Evolutionary conservation across 2,329 filamentous ascomycete genomes (phyloP), one percentile per base, ranked within the genome.

Genomic region (Phialophora verrucosa): DNA sequence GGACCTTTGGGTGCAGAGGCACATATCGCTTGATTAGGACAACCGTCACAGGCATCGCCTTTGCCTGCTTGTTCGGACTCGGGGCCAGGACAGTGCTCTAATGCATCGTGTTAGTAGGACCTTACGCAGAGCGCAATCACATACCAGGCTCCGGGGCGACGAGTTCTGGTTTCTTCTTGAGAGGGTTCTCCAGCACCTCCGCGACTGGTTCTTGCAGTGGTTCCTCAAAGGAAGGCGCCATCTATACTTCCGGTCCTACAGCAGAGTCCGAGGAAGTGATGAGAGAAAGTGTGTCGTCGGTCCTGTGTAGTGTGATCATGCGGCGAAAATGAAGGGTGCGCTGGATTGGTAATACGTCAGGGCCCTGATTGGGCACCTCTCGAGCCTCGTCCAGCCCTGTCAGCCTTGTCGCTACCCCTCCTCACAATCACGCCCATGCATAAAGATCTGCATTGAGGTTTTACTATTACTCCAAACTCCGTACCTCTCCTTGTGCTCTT

Each of bases 11-110:
- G 93, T 1, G 93, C 91, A 0, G 93, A 91, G 20, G 94, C 93
- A 82, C 95, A 99, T 74, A 99, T 97, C 56, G 88, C 83, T 81
- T 99, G 93, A 82, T 99, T 99, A 1, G 95, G 95, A 76, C 95
- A 99, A 62, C 93, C 93, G 56, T 90, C 92, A 82, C 95, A 99
- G 51, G 92, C 93, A 79, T 97, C 93, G 64, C 83, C 84, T 78
- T 84, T 80, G 59, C 86, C 87, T 55, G 86, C 86, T 74, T 81
- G 76, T 59, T 81, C 80, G n/a, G 81, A 83, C 69, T 82, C 80
- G 25, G 80, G 95, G 0, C 95, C 95, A 2, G 94, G 94, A 75
- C 95, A 99, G 83, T 98, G 93, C 79, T 98, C 93, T 81, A 61
- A 12, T 57, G 23, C 25, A 55, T 47, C 47, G 17, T 23, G 53